These are phyloP conservation scores for Auriscalpium orientale DNA, from an alignment of 768 basidiomycete genomes.

Conservation along the genomic window DNA sequence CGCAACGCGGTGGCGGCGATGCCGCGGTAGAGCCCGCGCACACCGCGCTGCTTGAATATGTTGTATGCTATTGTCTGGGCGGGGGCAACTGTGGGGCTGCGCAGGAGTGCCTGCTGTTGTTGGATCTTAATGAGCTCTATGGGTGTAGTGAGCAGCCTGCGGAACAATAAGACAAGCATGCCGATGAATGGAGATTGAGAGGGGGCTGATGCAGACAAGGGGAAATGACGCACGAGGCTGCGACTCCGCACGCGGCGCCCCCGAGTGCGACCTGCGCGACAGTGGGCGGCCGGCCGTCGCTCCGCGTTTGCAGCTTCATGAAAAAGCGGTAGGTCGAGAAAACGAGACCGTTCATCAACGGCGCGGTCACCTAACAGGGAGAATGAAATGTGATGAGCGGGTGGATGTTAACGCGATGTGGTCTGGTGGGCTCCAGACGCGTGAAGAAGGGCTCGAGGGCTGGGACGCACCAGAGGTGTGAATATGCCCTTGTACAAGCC, in stretches of 20 bases:
- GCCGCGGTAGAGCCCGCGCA: constrained; percentile 72
- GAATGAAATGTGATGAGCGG: no score
- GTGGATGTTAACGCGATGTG: no score
- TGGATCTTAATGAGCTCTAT: constrained; percentile 87
- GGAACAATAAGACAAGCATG: not conserved
- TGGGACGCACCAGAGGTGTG: constrained; percentile 63
- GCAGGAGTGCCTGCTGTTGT: constrained; percentile 49
- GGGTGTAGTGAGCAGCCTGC: constrained; percentile 69
- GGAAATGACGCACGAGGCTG: constrained; percentile 58
- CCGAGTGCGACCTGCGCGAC: constrained; percentile 69
- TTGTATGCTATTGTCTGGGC: constrained; percentile 44
- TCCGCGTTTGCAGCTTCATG: constrained; percentile 55
- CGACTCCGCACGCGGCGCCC: constrained; percentile 72
- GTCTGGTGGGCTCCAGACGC: no score
- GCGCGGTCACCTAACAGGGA: constrained; percentile 47
- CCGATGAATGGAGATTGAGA: not conserved
- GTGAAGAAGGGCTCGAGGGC: not conserved
- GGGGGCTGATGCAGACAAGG: not conserved
- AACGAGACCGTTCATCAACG: constrained; percentile 78
- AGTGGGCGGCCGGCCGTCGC: constrained; percentile 41
- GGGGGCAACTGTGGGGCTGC: constrained; percentile 10
- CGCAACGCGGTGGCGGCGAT: constrained; percentile 64
- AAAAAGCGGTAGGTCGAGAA: constrained; percentile 82
- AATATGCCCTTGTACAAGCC: constrained; percentile 72
- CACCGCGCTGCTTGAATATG: constrained; percentile 48